Evolutionary conservation across 1,284 basidiomycete species (phyloP).

Genomic region (Gomphus sp.): DNA sequence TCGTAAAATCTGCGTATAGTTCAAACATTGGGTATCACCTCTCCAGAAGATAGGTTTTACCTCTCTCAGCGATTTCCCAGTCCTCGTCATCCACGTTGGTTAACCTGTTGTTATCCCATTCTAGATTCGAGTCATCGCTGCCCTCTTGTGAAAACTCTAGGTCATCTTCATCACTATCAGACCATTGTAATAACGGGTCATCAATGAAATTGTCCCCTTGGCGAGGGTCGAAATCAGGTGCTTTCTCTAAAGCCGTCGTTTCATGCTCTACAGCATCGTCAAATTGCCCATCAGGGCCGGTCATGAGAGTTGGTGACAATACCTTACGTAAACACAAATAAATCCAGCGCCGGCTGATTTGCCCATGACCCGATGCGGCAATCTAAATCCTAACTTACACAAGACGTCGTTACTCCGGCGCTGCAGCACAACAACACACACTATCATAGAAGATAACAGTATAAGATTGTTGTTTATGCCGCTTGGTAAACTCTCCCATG

Average conservation of each 20-base stretch:
- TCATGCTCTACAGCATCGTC: slow-evolving; percentile 36
- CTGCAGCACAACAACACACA: not conserved
- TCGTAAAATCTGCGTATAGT: slow-evolving; percentile 77
- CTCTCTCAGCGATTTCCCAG: slow-evolving; percentile 81
- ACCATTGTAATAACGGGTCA: slow-evolving; percentile 28
- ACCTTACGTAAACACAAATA: not conserved
- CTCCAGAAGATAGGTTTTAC: slow-evolving; percentile 24
- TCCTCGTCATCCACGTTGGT: slow-evolving; percentile 72
- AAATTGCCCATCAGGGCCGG: slow-evolving; percentile 37
- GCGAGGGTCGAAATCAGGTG: slow-evolving; percentile 17
- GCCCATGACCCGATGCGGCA: no score
- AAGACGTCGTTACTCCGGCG: no score
- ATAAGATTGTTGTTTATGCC: not conserved
- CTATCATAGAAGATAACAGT: not conserved
- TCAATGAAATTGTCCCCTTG: slow-evolving; percentile 40
- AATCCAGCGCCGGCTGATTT: not conserved
- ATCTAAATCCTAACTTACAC: no score
- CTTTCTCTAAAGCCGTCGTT: slow-evolving; percentile 5
- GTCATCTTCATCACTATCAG: slow-evolving; percentile 31
- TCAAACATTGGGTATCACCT: slow-evolving; percentile 9
- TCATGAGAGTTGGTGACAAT: not conserved
- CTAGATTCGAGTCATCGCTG: slow-evolving; percentile 25
- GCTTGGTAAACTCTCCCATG: not conserved
- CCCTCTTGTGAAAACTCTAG: slow-evolving; percentile 26
- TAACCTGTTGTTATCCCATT: slow-evolving; percentile 40